Evolutionary conservation across 2,329 filamentous ascomycete species (phyloP).

Genomic region (Penicillium sp.): DNA sequence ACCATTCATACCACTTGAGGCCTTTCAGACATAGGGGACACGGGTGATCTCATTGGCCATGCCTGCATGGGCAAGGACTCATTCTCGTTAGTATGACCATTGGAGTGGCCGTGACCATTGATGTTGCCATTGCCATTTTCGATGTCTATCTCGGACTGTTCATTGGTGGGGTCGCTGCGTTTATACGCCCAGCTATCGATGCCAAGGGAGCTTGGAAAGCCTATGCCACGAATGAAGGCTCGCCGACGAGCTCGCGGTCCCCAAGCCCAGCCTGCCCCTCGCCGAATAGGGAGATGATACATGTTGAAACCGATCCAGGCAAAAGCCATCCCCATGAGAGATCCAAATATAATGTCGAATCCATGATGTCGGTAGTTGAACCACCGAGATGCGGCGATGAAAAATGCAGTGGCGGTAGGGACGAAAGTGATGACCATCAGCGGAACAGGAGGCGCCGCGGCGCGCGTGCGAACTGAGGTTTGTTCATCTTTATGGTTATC

Average conservation of each 20-base stretch:
- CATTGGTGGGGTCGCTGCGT: background rate
- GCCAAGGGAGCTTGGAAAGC: conserved; percentile 32
- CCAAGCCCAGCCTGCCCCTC: conserved; percentile 89
- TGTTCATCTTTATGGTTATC: conserved; percentile 21
- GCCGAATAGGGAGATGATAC: conserved; percentile 77
- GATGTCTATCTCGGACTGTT: background rate
- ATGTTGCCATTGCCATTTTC: background rate
- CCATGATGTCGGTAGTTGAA: conserved; percentile 86
- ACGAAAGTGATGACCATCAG: conserved; percentile 69
- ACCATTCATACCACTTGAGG: background rate
- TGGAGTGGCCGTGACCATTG: background rate
- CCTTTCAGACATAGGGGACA: background rate
- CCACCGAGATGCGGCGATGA: conserved; percentile 82
- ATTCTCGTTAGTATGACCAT: background rate
- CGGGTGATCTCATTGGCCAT: background rate
- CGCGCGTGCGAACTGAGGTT: conserved; percentile 64
- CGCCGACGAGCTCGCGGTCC: conserved; percentile 70
- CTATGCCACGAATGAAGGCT: conserved; percentile 58
- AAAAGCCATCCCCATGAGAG: conserved; percentile 69
- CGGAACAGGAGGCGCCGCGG: conserved; percentile 80
- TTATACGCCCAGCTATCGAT: conserved; percentile 29
- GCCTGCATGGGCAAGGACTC: background rate
- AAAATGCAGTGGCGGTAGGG: conserved; percentile 73
- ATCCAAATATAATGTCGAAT: conserved; percentile 90
- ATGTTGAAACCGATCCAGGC: conserved; percentile 77